Evolutionary conservation across 768 basidiomycete species (phyloP).

Genomic region (Lyophyllum atratum): DNA sequence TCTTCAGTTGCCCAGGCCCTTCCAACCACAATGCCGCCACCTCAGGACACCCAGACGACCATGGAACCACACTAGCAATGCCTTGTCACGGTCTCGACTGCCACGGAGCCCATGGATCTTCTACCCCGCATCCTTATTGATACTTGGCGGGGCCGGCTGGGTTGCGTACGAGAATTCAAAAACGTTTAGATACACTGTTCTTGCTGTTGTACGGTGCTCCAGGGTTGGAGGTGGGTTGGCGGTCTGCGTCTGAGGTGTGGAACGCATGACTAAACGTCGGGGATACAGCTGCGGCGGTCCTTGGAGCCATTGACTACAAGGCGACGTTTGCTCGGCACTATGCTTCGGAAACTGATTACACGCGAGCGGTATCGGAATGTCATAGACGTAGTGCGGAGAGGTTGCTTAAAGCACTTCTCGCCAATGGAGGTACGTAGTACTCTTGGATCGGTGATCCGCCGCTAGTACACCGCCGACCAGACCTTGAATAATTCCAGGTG

Average conservation of each 20-base stretch:
- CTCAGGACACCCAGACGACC: constrained; percentile 9
- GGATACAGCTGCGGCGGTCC: constrained; percentile 57
- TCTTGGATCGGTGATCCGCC: too few relatives aligned
- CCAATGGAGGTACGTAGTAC: constrained; percentile 72
- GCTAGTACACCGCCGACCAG: too few relatives aligned
- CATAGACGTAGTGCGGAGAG: constrained; percentile 82
- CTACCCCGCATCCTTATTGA: constrained; percentile 37
- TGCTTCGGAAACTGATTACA: constrained; percentile 48
- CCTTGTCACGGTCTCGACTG: not conserved
- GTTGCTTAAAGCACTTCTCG: constrained; percentile 80
- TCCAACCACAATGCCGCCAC: constrained; percentile 4
- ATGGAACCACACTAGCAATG: not conserved
- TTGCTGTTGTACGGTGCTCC: constrained; percentile 79
- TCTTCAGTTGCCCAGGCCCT: constrained; percentile 5
- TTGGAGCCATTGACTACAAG: constrained; percentile 74
- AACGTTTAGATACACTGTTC: constrained; percentile 71
- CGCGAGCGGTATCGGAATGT: constrained; percentile 69
- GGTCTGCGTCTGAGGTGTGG: constrained; percentile 9
- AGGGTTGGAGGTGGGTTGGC: constrained; percentile 64
- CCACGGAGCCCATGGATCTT: constrained; percentile 33
- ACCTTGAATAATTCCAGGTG: constrained; percentile 58
- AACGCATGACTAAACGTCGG: constrained; percentile 22
- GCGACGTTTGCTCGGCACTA: constrained; percentile 58
- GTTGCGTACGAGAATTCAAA: constrained; percentile 68
- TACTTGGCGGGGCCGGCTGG: constrained; percentile 37